Percentiles rank a stretch among this genome's conserved stretches.
These are phyloP conservation scores for Vachellia collinsii DNA, from an alignment of 306 rosid genomes.

Conservation along the genomic window DNA sequence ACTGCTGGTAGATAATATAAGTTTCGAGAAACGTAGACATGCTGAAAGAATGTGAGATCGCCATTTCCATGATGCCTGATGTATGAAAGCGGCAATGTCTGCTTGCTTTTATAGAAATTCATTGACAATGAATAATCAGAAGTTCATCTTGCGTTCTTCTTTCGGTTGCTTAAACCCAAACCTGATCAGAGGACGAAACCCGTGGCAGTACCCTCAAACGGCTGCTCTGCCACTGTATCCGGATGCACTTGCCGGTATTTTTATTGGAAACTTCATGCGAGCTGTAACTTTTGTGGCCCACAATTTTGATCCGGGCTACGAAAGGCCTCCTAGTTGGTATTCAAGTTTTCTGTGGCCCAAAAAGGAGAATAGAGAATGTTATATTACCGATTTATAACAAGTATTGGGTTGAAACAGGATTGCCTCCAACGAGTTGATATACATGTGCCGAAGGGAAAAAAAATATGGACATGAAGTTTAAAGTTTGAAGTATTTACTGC, in stretches of 20 bases:
- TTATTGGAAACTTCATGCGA: background rate
- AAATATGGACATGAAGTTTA: background rate
- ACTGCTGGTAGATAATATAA: background rate
- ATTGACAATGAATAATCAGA: background rate
- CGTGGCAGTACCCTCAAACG: background rate
- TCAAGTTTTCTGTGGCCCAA: background rate
- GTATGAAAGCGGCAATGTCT: conserved; percentile 3
- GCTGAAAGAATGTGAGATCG: background rate
- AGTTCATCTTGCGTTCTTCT: background rate
- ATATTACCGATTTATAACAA: background rate
- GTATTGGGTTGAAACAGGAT: too few relatives aligned
- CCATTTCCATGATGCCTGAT: background rate
- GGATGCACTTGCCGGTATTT: background rate
- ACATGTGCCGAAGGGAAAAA: too few relatives aligned
- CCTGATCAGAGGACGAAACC: background rate
- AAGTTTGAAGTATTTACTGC: background rate
- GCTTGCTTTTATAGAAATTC: conserved; percentile 12
- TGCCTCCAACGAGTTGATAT: too few relatives aligned
- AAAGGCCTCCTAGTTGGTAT: background rate
- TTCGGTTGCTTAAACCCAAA: background rate
- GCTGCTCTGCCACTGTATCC: background rate
- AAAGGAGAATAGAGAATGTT: background rate
- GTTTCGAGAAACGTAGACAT: background rate
- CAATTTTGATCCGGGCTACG: too few relatives aligned
- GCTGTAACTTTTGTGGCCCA: background rate